Base-by-base conservation (phyloP, 1,284 basidiomycete genomes). In the Sphagnurus paluster region DNA sequence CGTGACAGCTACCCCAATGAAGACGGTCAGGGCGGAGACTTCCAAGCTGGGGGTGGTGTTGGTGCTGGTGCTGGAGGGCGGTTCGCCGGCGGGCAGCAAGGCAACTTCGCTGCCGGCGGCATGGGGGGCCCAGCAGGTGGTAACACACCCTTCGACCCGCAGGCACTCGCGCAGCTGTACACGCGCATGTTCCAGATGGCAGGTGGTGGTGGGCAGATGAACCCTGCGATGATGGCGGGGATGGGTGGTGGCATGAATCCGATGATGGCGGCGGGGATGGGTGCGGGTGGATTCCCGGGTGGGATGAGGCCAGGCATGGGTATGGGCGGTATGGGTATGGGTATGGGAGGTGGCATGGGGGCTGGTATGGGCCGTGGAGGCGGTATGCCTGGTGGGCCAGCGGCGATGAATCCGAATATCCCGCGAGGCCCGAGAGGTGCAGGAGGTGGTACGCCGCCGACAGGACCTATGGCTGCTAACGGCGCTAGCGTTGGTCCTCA, bases 111-210 rank as follows among this genome's bases (percentile, higher is more conserved):
- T n/a, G 50, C 56, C 14, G 42, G 34, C 9, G 34, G 34, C 14
- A 29, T 36, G 44, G 56, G 37, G 26, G 49, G 55, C 13, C 61
- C 54, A 4, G 59, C 46, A 7, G 64, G 48, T 13, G 62, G 56
- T 17, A 79, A 73, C 57, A 77, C 84, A 4, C 77, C 86, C 3
- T 89, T 91, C 61, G 88, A 90, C 58, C 86, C 90, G 1, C 86
- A 90, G 58, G 87, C 86, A 0, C 77, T 91, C 49, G 88, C 88
- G 0, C 75, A 82, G 26, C 75, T 91, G 16, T 92, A 90, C 63
- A 88, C 87, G 2, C 80, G 89, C 47, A 91, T 92, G 86, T 86
- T 89, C 72, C 81, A 87, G 57, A 87, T 90, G 76, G 75, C 81
- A 2, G 74, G 74, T 39, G 75, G 67, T 5, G 76, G 72, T 24